A percentile compares a stretch with the other conserved stretches of the same genome.
These are phyloP conservation scores for Tremella yokohamensis DNA, from an alignment of 768 basidiomycete genomes.

Conservation along the genomic window DNA sequence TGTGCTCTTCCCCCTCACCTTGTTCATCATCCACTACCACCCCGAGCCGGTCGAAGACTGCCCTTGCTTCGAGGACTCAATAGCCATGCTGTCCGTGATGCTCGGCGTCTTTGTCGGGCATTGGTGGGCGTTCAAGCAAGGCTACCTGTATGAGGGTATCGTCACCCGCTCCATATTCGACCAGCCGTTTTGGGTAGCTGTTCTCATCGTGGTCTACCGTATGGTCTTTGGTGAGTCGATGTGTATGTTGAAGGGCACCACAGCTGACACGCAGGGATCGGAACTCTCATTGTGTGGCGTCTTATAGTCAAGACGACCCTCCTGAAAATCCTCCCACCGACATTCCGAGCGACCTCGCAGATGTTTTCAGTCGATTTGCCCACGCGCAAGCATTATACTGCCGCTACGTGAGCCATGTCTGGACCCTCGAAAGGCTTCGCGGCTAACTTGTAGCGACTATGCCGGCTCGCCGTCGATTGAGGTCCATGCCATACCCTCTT, in stretches of 20 bases:
- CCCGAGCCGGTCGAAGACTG: slow-evolving; percentile 95
- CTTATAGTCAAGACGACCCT: slow-evolving; percentile 73
- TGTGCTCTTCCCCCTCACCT: slow-evolving; percentile 53
- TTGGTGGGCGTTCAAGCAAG: slow-evolving; percentile 5
- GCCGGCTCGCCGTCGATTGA: slow-evolving; percentile 59
- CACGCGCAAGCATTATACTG: slow-evolving; percentile 79
- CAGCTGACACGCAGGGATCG: slow-evolving; percentile 59
- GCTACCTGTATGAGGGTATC: not conserved
- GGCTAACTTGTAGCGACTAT: slow-evolving; percentile 57
- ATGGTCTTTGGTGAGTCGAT: not conserved
- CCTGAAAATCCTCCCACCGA: slow-evolving; percentile 72
- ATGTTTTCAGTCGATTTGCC: slow-evolving; percentile 68
- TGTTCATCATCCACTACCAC: slow-evolving; percentile 78
- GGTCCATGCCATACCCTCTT: slow-evolving; percentile 73
- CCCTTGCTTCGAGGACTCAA: slow-evolving; percentile 96
- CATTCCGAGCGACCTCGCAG: slow-evolving; percentile 65
- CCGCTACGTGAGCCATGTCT: slow-evolving; percentile 62
- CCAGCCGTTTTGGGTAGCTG: not conserved
- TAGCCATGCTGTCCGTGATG: slow-evolving; percentile 81
- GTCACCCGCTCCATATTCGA: not conserved
- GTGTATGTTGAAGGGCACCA: not conserved
- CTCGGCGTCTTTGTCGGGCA: slow-evolving; percentile 57
- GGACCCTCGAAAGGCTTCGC: not conserved
- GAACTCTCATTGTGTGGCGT: slow-evolving; percentile 81
- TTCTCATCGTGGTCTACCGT: not conserved